These are phyloP conservation scores for Leccinum fallax DNA, from an alignment of 1,284 basidiomycete genomes.

Conservation along the genomic window DNA sequence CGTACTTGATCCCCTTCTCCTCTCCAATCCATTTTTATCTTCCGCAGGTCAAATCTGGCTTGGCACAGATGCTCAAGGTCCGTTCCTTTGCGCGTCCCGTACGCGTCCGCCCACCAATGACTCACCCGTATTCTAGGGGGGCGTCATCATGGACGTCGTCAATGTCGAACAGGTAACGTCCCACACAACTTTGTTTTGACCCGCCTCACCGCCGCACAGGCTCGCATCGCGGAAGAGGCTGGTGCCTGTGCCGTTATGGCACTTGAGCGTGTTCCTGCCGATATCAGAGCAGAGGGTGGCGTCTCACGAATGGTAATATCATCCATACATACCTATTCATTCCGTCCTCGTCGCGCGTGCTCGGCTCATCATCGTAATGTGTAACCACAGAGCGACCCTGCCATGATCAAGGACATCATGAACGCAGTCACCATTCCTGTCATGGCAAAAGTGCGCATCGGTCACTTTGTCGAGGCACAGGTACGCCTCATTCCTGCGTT, in stretches of 20 bases:
- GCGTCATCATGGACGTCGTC: constrained; percentile 93
- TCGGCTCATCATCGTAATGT: not conserved
- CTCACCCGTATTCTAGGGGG: constrained; percentile 51
- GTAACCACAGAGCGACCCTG: constrained; percentile 78
- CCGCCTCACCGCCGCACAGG: constrained; percentile 46
- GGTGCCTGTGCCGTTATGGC: constrained; percentile 99
- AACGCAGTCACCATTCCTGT: constrained; percentile 90
- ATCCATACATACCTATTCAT: not conserved
- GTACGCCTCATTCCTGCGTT: constrained; percentile 39
- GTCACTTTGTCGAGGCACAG: constrained; percentile 96
- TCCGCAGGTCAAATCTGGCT: constrained; percentile 83
- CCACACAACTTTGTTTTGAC: constrained; percentile 1
- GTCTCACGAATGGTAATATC: constrained; percentile 87
- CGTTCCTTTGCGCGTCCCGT: constrained; percentile 15
- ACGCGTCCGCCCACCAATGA: not conserved
- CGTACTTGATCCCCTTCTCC: constrained; percentile 17
- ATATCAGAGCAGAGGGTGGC: constrained; percentile 89
- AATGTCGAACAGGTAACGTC: constrained; percentile 73
- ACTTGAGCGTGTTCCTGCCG: constrained; percentile 93
- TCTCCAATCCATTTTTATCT: constrained; percentile 1
- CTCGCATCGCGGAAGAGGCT: constrained; percentile 96
- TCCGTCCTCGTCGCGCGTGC: not conserved
- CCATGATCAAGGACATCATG: constrained; percentile 97
- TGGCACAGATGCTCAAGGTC: constrained; percentile 95
- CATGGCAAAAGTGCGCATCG: constrained; percentile 95